Evolutionary conservation across 768 basidiomycete genomes (phyloP).

Genomic region (Rhizopogon sp.): DNA sequence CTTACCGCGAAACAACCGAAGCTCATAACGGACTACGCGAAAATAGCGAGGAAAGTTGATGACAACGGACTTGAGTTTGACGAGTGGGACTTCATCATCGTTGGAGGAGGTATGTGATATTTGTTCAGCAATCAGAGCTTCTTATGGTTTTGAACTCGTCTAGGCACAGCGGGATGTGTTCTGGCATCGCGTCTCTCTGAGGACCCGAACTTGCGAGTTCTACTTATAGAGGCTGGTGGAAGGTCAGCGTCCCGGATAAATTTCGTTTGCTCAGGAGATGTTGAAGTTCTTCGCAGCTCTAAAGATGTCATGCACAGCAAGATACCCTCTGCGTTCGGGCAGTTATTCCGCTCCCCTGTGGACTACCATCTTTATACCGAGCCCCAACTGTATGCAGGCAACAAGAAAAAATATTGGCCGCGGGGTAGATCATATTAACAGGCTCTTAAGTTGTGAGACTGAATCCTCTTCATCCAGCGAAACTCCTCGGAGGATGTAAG

Average conservation of each 20-base stretch:
- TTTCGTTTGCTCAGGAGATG: neutral
- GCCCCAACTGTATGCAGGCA: constrained; percentile 45
- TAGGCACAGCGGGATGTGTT: constrained; percentile 41
- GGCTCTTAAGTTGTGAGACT: neutral
- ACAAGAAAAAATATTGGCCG: constrained; percentile 54
- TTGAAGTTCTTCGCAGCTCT: constrained; percentile 31
- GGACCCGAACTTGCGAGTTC: constrained; percentile 27
- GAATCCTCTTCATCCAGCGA: constrained; percentile 33
- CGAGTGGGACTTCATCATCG: constrained; percentile 47
- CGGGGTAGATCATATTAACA: constrained; percentile 40
- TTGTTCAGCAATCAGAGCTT: neutral
- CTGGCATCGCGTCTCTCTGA: constrained; percentile 41
- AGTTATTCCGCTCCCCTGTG: constrained; percentile 40
- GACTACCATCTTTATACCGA: constrained; percentile 55
- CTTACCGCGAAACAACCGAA: neutral
- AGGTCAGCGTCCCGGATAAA: constrained; percentile 36
- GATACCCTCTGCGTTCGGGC: constrained; percentile 38
- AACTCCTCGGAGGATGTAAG: constrained; percentile 71
- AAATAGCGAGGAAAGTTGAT: constrained; percentile 6
- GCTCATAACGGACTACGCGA: constrained; percentile 10
- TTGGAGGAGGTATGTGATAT: constrained; percentile 45
- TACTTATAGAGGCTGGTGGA: constrained; percentile 34
- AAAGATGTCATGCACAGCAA: constrained; percentile 34
- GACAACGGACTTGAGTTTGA: constrained; percentile 7
- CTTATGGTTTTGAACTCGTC: neutral